A percentile compares a stretch with the other conserved stretches of the same genome.
phyloP scores from a whole-genome alignment of 202 grass and related monocot species.

The Eragrostis tef region DNA sequence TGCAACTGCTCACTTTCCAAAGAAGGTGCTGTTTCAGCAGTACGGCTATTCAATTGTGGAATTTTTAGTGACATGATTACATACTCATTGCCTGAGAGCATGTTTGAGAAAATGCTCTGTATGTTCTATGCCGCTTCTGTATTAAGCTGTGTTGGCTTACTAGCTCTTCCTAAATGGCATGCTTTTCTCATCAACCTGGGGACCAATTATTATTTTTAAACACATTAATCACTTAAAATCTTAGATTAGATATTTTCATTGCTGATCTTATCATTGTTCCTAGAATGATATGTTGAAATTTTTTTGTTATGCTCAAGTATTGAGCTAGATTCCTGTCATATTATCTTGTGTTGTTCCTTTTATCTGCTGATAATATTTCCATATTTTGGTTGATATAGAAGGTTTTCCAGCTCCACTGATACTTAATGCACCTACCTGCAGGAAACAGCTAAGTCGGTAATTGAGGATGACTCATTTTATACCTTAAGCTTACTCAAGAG shows the following conservation, averaged over 20 bases:
- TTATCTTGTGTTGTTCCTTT: slow-evolving; percentile 18
- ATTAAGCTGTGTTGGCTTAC: slow-evolving; percentile 16
- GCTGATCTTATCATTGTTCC: slow-evolving; percentile 34
- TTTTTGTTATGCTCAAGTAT: slow-evolving; percentile 21
- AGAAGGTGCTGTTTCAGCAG: slow-evolving; percentile 63
- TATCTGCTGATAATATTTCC: slow-evolving; percentile 15
- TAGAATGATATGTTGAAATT: slow-evolving; percentile 16
- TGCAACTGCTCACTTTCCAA: slow-evolving; percentile 88
- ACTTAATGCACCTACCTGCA: slow-evolving; percentile 47
- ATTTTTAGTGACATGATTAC: slow-evolving; percentile 27
- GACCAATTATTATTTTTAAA: slow-evolving; percentile 11
- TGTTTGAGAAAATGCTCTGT: slow-evolving; percentile 7
- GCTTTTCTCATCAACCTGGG: slow-evolving; percentile 20
- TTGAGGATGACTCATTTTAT: slow-evolving; percentile 97
- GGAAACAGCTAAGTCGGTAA: slow-evolving; percentile 96
- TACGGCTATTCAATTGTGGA: slow-evolving; percentile 85
- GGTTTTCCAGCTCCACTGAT: slow-evolving; percentile 20
- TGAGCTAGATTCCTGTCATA: not conserved
- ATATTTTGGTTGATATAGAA: slow-evolving; percentile 32
- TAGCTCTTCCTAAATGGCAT: slow-evolving; percentile 2
- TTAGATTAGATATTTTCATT: not conserved
- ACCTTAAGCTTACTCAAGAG: slow-evolving; percentile 92
- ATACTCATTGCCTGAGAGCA: slow-evolving; percentile 7
- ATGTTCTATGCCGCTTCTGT: slow-evolving; percentile 8
- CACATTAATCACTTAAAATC: slow-evolving; percentile 13